Conservation (phyloP, 306 rosid species). For the Dryas octopetala region DNA sequence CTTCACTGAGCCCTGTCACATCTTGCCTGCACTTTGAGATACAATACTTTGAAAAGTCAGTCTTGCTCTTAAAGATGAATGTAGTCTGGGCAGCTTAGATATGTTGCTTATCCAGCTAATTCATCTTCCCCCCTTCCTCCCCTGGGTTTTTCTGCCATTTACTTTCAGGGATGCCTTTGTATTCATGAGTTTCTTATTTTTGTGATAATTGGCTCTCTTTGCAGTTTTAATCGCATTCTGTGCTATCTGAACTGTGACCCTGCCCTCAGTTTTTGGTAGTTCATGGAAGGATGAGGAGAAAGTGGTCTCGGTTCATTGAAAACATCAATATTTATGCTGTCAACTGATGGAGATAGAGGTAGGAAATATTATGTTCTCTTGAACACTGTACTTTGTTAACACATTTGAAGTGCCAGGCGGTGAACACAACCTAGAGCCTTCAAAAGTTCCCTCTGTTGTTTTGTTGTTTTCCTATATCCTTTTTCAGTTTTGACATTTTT, state of each 20-base stretch:
- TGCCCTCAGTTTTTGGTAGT: slow-evolving; percentile 20
- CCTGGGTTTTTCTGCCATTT: neutral
- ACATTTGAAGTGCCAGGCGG: slow-evolving; percentile 25
- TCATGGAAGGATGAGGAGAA: slow-evolving; percentile 25
- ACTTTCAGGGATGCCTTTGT: neutral
- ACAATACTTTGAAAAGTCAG: neutral
- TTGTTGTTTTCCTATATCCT: neutral
- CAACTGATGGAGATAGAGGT: slow-evolving; percentile 13
- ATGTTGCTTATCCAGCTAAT: neutral
- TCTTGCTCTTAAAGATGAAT: neutral
- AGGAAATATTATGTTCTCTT: slow-evolving; percentile 24
- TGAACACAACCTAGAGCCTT: slow-evolving; percentile 18
- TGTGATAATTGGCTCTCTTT: slow-evolving; percentile 28
- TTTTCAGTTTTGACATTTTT: slow-evolving; percentile 14
- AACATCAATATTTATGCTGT: slow-evolving; percentile 22
- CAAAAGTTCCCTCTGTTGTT: slow-evolving; percentile 7
- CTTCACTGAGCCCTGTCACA: slow-evolving; percentile 11
- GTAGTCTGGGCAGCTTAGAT: neutral
- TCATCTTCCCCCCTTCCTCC: neutral
- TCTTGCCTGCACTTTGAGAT: neutral
- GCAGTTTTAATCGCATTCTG: slow-evolving; percentile 71
- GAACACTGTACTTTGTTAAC: slow-evolving; percentile 13
- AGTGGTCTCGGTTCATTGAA: slow-evolving; percentile 13
- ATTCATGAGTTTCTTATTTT: slow-evolving; percentile 4
- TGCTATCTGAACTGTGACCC: slow-evolving; percentile 43